Percentiles rank a stretch among this genome's conserved stretches.
These are phyloP conservation scores for Neopestalotiopsis sp. DNA, from an alignment of 2,329 filamentous ascomycete genomes.

Conservation along the genomic window DNA sequence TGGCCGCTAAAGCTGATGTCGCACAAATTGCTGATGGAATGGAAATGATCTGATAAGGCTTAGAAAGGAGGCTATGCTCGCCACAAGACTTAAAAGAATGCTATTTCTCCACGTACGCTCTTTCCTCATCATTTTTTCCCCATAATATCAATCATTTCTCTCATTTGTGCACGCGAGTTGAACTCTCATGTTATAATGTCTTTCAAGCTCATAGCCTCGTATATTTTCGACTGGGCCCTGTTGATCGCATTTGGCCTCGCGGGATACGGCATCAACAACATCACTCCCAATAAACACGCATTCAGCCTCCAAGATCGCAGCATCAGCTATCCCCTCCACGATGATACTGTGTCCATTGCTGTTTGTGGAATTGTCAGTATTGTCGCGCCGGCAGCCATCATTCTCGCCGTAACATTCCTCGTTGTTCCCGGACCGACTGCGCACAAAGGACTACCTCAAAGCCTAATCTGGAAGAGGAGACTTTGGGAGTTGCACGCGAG, in stretches of 20 bases:
- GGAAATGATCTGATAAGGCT: neutral
- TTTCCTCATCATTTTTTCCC: neutral
- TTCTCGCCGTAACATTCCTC: constrained; percentile 2
- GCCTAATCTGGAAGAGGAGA: constrained; percentile 1
- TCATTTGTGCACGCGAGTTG: neutral
- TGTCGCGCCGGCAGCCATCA: neutral
- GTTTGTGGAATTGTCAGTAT: neutral
- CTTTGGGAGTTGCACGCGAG: constrained; percentile 8
- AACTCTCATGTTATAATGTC: neutral
- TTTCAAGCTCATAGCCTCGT: neutral
- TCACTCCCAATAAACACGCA: constrained; percentile 6
- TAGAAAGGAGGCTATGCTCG: neutral
- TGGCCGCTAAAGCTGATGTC: neutral
- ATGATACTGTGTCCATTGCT: neutral
- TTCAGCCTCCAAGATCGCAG: constrained; percentile 1
- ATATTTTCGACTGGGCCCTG: neutral
- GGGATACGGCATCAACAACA: constrained; percentile 4
- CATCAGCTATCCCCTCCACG: constrained; percentile 1
- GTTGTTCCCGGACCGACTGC: constrained; percentile 1
- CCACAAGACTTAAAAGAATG: neutral
- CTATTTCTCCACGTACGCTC: neutral
- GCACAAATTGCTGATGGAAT: neutral
- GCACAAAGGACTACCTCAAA: neutral
- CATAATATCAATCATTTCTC: neutral
- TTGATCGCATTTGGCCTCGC: neutral